These are phyloP conservation scores for Teunomyces barrocoloradensis DNA, from an alignment of 805 yeast genomes.

Conservation along the genomic window DNA sequence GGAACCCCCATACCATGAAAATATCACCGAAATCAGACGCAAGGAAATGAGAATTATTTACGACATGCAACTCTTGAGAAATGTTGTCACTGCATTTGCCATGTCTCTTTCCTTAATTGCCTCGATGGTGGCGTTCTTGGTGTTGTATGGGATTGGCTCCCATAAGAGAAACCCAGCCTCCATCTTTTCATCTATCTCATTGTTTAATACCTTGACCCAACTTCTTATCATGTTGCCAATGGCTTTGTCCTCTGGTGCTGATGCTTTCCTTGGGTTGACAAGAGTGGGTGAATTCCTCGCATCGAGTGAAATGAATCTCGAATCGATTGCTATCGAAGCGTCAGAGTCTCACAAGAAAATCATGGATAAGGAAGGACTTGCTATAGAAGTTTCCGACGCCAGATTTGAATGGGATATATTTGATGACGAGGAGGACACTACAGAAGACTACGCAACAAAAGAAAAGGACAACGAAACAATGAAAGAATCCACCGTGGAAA, in stretches of 20 bases:
- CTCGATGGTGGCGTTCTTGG: conserved; percentile 56
- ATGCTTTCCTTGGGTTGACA: conserved; percentile 59
- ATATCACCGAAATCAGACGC: conserved; percentile 53
- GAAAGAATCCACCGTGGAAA: conserved; percentile 21
- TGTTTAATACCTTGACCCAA: conserved; percentile 59
- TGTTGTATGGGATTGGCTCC: conserved; percentile 30
- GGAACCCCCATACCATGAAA: conserved; percentile 74
- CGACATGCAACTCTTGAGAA: conserved; percentile 63
- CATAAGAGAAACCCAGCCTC: conserved; percentile 51
- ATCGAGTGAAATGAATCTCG: conserved; percentile 40
- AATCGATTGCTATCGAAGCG: conserved; percentile 27
- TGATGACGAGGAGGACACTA: conserved; percentile 13
- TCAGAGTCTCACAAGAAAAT: conserved; percentile 14
- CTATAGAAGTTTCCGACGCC: conserved; percentile 52
- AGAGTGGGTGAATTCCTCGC: conserved; percentile 56
- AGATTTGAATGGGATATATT: conserved; percentile 63
- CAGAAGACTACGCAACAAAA: conserved; percentile 21
- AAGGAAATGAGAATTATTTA: conserved; percentile 62
- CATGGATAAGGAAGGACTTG: conserved; percentile 32
- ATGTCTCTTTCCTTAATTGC: conserved; percentile 67
- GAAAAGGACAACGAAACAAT: conserved; percentile 8
- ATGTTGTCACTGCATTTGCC: conserved; percentile 59
- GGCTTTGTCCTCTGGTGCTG: conserved; percentile 65
- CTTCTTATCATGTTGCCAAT: conserved; percentile 70
- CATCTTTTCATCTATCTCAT: conserved; percentile 67